A percentile compares a stretch with the other conserved stretches of the same genome.
Evolutionary conservation across 2,329 filamentous ascomycete genomes (phyloP).

Genomic region (Aspergillus sp.): DNA sequence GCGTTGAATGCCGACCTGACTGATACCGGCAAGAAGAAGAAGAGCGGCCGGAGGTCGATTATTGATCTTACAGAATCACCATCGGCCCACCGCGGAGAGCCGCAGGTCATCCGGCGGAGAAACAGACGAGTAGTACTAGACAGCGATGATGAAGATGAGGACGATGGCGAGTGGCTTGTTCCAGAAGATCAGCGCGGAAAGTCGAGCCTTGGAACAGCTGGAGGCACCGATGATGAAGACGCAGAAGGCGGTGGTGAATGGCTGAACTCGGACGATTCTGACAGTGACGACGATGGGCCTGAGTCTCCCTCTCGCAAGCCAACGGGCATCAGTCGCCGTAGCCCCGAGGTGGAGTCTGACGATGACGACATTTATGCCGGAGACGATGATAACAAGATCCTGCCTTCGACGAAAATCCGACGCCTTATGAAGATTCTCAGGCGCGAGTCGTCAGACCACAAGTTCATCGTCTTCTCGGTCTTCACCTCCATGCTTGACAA

Average conservation of each 20-base stretch:
- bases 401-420: constrained; percentile 82
- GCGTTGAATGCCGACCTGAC: constrained; percentile 66
- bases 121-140: constrained; percentile 52
- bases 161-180: constrained; percentile 77
- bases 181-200: constrained; percentile 64
- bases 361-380: constrained; percentile 44
- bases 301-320: constrained; percentile 31
- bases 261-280: constrained; percentile 71
- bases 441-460: constrained; percentile 77
- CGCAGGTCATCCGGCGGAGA: constrained; percentile 30
- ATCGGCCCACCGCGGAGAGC: constrained; percentile 22
- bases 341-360: constrained; percentile 43
- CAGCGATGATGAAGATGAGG: constrained; percentile 62
- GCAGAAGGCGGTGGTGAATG: constrained; percentile 84
- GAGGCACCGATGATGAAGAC: constrained; percentile 84
- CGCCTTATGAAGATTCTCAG: constrained; percentile 79
- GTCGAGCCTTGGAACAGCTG: constrained; percentile 70
- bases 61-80: constrained; percentile 33
- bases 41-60: constrained; percentile 41
- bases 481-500: constrained; percentile 98
- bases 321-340: constrained; percentile 15
- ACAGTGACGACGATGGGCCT: constrained; percentile 42
- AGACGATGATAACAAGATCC: constrained; percentile 46
- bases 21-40: constrained; percentile 48
- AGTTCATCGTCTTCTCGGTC: constrained; percentile 97